A percentile compares a stretch with the other conserved stretches of the same genome.
Evolutionary conservation across 441 rosid genomes (phyloP).

Genomic region (Adansonia madagascariensis): DNA sequence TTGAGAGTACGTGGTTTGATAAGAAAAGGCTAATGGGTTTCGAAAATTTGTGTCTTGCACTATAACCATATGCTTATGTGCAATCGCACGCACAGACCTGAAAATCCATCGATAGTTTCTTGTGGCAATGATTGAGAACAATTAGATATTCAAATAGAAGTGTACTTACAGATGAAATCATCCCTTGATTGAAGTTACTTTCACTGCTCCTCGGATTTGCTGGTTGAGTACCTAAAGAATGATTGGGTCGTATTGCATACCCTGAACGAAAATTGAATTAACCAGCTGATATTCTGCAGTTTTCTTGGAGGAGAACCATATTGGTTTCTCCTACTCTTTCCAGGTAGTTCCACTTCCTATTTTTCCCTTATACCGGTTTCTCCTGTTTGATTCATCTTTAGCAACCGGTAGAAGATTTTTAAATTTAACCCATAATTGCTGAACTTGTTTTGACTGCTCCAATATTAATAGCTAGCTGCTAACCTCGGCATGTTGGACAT

Average conservation of each 20-base stretch:
- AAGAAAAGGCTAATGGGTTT: not conserved
- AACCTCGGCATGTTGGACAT: not conserved
- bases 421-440: not conserved
- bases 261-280: not conserved
- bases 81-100: not conserved
- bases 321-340: not conserved
- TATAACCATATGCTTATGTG: not conserved
- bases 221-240: not conserved
- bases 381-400: not conserved
- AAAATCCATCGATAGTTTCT: not conserved
- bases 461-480: not conserved
- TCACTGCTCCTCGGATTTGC: not conserved
- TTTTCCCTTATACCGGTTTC: not conserved
- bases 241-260: not conserved
- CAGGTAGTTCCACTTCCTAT: not conserved
- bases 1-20: not conserved
- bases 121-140: not conserved
- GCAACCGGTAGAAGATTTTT: not conserved
- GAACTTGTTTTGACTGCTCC: not conserved
- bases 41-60: not conserved
- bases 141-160: not conserved
- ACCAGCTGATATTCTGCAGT: not conserved
- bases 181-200: not conserved
- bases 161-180: not conserved
- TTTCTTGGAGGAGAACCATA: constrained; percentile 11